Conservation (phyloP, 1,284 basidiomycete species). For the Boletus semigastroideus region DNA sequence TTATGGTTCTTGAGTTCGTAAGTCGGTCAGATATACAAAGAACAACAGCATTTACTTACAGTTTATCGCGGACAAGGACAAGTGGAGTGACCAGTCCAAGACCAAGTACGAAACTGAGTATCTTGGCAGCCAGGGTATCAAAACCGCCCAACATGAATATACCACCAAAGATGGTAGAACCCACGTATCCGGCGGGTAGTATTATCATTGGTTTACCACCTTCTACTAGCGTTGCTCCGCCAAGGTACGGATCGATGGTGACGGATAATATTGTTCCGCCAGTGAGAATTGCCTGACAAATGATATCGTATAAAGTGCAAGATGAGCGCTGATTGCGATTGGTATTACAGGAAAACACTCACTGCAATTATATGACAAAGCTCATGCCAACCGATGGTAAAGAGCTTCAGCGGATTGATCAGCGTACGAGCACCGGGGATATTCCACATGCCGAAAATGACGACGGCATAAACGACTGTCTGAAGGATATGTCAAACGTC, state of each 20-base stretch:
- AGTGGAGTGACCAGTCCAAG: constrained; percentile 73
- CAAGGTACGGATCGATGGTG: constrained; percentile 79
- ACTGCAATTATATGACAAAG: constrained; percentile 78
- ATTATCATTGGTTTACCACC: constrained; percentile 71
- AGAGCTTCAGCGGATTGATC: constrained; percentile 78
- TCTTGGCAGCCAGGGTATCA: constrained; percentile 76
- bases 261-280: constrained; percentile 74
- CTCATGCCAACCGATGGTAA: constrained; percentile 83
- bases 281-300: constrained; percentile 64
- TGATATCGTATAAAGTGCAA: constrained; percentile 2
- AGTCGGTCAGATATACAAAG: constrained; percentile 4
- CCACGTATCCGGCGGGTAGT: constrained; percentile 73
- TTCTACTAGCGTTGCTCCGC: constrained; percentile 74
- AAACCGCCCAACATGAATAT: constrained; percentile 76
- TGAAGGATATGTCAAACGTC: constrained; percentile 31
- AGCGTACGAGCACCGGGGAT: constrained; percentile 71
- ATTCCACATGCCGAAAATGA: constrained; percentile 81
- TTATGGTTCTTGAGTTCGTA: constrained; percentile 58
- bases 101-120: constrained; percentile 78
- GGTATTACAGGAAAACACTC: constrained; percentile 29
- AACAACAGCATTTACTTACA: constrained; percentile 49
- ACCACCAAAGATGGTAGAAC: constrained; percentile 77
- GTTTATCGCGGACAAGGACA: constrained; percentile 77
- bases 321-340: constrained; percentile 7
- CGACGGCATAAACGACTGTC: constrained; percentile 77